Percentiles rank a stretch among this genome's conserved stretches.
Evolutionary conservation across 108 stramenopile genomes (phyloP).

Genomic region (Nitzschia putrida): DNA sequence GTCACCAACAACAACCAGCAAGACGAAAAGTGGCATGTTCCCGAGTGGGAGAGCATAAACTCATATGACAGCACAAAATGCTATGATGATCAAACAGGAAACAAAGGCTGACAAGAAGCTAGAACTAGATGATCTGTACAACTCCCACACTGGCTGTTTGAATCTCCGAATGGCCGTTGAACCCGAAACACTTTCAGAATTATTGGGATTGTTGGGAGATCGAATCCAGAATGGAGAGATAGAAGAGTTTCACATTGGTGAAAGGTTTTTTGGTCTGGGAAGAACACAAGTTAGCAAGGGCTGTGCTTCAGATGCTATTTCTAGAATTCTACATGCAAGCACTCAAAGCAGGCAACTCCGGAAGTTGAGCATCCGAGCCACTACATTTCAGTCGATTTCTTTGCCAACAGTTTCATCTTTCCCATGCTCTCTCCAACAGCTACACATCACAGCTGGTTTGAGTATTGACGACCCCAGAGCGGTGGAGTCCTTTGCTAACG

Average conservation of each 20-base stretch:
- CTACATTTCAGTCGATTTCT: background rate
- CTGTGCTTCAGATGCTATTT: background rate
- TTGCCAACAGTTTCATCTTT: background rate
- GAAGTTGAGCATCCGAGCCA: background rate
- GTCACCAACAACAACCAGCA: too few species aligned
- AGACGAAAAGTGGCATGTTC: too few species aligned
- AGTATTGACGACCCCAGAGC: background rate
- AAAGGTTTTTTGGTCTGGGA: background rate
- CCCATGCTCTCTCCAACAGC: background rate
- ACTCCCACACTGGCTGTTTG: background rate
- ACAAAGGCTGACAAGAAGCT: too few species aligned
- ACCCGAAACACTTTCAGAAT: background rate
- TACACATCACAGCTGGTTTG: background rate
- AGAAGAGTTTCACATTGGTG: background rate
- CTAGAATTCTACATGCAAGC: background rate
- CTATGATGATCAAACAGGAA: too few species aligned
- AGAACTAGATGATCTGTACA: too few species aligned
- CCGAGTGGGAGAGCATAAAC: too few species aligned
- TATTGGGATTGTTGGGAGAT: background rate
- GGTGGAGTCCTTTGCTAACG: background rate
- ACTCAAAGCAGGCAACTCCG: background rate
- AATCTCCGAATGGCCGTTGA: background rate
- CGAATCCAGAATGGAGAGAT: background rate
- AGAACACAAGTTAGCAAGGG: background rate
- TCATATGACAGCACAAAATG: too few species aligned